Evolutionary conservation across 345 rosid genomes (phyloP), one percentile per base, ranked within the genome.

Genomic region (Arabis alpina): DNA sequence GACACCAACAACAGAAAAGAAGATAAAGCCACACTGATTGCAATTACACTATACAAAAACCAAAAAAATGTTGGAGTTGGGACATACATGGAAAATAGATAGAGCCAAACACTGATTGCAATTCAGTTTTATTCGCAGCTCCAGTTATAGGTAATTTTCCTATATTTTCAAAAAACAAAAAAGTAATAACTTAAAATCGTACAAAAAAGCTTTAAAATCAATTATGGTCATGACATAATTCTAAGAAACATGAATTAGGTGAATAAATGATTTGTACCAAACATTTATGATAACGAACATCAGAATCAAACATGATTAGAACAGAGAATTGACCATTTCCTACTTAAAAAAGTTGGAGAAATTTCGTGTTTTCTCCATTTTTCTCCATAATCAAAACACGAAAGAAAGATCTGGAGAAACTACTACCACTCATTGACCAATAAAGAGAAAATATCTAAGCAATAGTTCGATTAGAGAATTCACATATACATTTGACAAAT

Each of bases 361-460:
- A 65, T 14, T 24, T 64, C 16, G 43, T 15, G 13, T 7, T 12
- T 14, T 28, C 40, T 3, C 8, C 23, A 27, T 8, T 2, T 47
- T 28, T 16, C 12, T 11, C 44, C 24, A 14, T n/a, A 42, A 51
- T 15, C 36, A 36, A 23, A 55, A 34, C 14, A 43, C 45, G 45
- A 32, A 54, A 41, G 52, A 67, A 67, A 47, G 73, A 68, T 54
- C 55, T 68, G 43, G 24, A 54, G 61, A 64, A 6, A 16, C 3
- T 54, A 30, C 0, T 16, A 45, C 2, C 45, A 68, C n/a, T 13
- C 3, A 13, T 55, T 13, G 55, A 45, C 15, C 6, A 41, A 40
- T 27, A 6, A 27, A 41, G 62, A 43, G 24, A 32, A 44, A 44
- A 55, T 59, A 70, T 59, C 43, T 49, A 36, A 24, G 11, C 14